Evolutionary conservation across 352 stramenopile genomes (phyloP), one percentile per base, ranked within the genome.

Genomic region (Pythium aquatile): DNA sequence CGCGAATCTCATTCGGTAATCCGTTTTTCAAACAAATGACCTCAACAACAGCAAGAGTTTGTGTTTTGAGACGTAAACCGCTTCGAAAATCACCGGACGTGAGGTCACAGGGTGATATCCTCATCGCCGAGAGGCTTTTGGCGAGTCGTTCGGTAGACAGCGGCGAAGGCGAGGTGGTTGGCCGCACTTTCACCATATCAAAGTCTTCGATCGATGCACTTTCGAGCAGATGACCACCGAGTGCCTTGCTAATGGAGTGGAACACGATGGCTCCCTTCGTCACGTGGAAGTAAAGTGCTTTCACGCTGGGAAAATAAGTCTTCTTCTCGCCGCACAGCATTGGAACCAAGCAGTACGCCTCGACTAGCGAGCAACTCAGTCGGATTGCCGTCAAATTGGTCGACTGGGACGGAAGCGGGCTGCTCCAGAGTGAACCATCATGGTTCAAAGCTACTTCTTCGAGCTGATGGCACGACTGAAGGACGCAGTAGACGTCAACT

Each of bases 211-310:
- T 56, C 1, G 54, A 54, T 6, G 20, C 8, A 9, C 53, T 53
- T 33, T 11, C 44, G 1, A 33, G n/a, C 3, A 65, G 10, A 8
- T 37, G 29, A 10, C 10, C 49, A 20, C 60, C 60, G 10, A 61
- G 51, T 1, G 39, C 29, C 35, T 61, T 55, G 39, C 39, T 33
- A 2, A 66, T 32, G 1, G 51, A 61, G 14, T 44, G 52, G 20
- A 66, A 66, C 13, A 61, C 52, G 2, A 20, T 28, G 3, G 40
- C 26, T 9, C 33, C 52, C 14, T 37, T 55, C 5, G 42, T 66
- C 51, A 66, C 42, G 11, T 56, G 29, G 32, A 66, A 66, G 39
- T 30, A 60, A 1, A 66, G 20, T 2, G 42, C 52, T 37, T 42
- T 29, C 0, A 66, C 5, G 1, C 17, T 44, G 3, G 52, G 60